These are phyloP conservation scores for Medakamo hakoo DNA, from an alignment of 139 green algal genomes.

Conservation along the genomic window DNA sequence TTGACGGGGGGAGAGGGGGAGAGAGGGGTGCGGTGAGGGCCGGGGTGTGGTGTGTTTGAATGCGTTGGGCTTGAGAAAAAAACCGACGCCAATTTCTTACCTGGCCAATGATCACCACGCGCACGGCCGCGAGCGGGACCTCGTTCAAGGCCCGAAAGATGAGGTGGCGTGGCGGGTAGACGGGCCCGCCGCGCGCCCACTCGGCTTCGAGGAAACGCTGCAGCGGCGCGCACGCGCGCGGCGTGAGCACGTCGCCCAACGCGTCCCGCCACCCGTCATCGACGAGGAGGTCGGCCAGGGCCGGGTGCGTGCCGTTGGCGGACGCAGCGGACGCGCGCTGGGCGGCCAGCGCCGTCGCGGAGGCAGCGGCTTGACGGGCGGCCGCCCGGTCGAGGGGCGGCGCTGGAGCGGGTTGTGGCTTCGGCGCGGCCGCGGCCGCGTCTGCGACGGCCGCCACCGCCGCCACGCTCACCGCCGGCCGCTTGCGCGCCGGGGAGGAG, in stretches of 20 bases:
- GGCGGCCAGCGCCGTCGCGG: not conserved
- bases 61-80: too few species aligned
- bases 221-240: conserved; percentile 11
- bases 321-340: too few species aligned
- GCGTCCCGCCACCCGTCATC: conserved; percentile 35
- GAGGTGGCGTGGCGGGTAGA: conserved; percentile 58
- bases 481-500: too few species aligned
- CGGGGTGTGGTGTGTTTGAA: too few species aligned
- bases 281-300: conserved; percentile 32
- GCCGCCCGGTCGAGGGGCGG: not conserved
- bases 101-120: conserved; percentile 74
- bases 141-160: conserved; percentile 67
- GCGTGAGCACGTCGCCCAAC: conserved; percentile 26
- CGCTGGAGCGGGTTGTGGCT: too few species aligned
- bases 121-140: conserved; percentile 34
- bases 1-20: not conserved
- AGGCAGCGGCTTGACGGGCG: too few species aligned
- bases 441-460: too few species aligned
- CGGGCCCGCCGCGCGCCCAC: conserved; percentile 27
- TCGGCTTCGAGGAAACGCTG: conserved; percentile 45
- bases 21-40: not conserved
- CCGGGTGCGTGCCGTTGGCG: conserved; percentile 5
- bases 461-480: too few species aligned
- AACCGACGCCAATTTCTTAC: conserved; percentile 15
- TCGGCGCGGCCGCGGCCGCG: too few species aligned